Percentiles rank a stretch among this genome's conserved stretches.
These are phyloP conservation scores for Takashimella tepidaria DNA, from an alignment of 1,284 basidiomycete genomes.

Conservation along the genomic window DNA sequence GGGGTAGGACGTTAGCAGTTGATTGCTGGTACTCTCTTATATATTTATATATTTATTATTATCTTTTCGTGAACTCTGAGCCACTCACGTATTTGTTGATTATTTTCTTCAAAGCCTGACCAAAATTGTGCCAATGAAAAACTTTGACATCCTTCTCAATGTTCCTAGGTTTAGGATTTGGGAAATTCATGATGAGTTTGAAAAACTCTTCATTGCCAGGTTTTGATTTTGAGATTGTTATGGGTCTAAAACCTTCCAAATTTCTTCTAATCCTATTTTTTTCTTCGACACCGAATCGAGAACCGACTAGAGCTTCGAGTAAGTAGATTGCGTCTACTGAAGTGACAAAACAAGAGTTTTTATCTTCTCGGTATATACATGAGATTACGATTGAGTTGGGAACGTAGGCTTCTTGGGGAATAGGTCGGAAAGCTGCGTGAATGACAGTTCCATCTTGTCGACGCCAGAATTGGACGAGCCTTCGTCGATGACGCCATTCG, in stretches of 20 bases:
- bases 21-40: neutral
- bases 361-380: constrained; percentile 81
- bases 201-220: constrained; percentile 77
- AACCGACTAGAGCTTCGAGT: constrained; percentile 78
- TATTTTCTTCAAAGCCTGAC: constrained; percentile 81
- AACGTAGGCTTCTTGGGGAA: constrained; percentile 49
- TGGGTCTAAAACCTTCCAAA: constrained; percentile 84
- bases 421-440: constrained; percentile 50
- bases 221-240: constrained; percentile 83
- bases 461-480: constrained; percentile 54
- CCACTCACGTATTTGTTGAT: constrained; percentile 84
- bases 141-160: constrained; percentile 98
- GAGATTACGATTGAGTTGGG: constrained; percentile 56
- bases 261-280: constrained; percentile 94
- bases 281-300: constrained; percentile 84
- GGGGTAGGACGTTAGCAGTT: neutral
- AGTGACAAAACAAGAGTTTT: constrained; percentile 76
- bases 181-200: constrained; percentile 91
- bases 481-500: constrained; percentile 51
- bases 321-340: constrained; percentile 93
- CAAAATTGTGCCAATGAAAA: constrained; percentile 82
- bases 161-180: constrained; percentile 86
- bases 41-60: neutral
- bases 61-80: neutral
- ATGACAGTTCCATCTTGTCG: constrained; percentile 52